These are phyloP conservation scores for Pseudodiploospora longispora DNA, from an alignment of 2,329 filamentous ascomycete species.

Conservation along the genomic window DNA sequence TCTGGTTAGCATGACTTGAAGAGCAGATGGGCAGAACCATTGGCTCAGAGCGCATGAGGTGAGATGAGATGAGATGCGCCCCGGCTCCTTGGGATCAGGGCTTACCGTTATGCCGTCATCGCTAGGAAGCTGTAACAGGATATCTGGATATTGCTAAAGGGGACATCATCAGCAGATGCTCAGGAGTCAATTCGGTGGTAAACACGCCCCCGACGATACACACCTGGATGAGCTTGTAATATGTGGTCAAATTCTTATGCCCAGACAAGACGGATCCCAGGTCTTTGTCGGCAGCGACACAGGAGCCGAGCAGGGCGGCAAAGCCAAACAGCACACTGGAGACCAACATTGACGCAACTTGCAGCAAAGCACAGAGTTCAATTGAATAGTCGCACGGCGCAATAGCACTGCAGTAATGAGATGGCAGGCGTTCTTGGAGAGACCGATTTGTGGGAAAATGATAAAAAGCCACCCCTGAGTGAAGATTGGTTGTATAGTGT, in stretches of 20 bases:
- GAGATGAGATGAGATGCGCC: not conserved
- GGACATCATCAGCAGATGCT: not conserved
- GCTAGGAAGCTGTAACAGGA: conserved; percentile 35
- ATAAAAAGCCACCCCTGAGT: no score
- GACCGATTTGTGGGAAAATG: no score
- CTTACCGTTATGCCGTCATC: conserved; percentile 36
- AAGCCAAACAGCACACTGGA: conserved; percentile 13
- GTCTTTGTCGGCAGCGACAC: conserved; percentile 20
- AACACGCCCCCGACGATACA: not conserved
- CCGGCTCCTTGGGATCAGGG: not conserved
- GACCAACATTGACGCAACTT: conserved; percentile 10
- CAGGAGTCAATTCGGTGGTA: not conserved
- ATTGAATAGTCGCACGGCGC: no score
- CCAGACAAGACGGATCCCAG: conserved; percentile 31
- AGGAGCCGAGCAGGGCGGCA: conserved; percentile 13
- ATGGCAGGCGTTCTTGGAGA: no score
- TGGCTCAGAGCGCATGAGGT: not conserved
- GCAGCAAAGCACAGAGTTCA: no score
- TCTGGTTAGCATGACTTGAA: not conserved
- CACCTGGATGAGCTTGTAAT: conserved; percentile 36
- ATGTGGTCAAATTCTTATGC: conserved; percentile 35
- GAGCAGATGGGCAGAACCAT: not conserved
- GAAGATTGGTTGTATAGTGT: no score
- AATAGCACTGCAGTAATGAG: no score
- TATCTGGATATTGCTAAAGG: conserved; percentile 36